These are phyloP conservation scores for Yarrowia sp. DNA, from an alignment of 805 yeast species.

Conservation along the genomic window DNA sequence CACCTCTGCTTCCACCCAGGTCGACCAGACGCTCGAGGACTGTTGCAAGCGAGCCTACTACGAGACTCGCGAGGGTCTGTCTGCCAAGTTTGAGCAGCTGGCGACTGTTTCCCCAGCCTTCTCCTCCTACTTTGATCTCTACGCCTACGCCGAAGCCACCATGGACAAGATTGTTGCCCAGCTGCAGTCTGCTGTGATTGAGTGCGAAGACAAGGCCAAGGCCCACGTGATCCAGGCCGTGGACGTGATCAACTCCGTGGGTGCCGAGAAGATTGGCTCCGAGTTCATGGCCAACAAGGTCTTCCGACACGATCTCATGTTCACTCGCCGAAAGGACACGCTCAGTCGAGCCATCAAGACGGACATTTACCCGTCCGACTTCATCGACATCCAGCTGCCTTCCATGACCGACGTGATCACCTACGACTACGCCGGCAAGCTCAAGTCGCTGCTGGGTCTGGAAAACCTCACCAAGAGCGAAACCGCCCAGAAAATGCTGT, in stretches of 20 bases:
- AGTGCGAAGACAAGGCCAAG: slow-evolving; percentile 75
- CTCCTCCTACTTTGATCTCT: slow-evolving; percentile 55
- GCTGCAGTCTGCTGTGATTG: slow-evolving; percentile 66
- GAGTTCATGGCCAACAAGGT: slow-evolving; percentile 58
- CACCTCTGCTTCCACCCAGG: slow-evolving; percentile 60
- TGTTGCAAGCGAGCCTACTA: slow-evolving; percentile 66
- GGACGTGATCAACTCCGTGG: slow-evolving; percentile 64
- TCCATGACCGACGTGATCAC: slow-evolving; percentile 28
- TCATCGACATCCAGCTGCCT: slow-evolving; percentile 72
- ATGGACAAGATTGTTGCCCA: slow-evolving; percentile 70
- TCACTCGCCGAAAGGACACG: slow-evolving; percentile 72
- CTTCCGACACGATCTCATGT: slow-evolving; percentile 75
- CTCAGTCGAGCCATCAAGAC: slow-evolving; percentile 64
- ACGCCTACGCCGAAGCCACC: slow-evolving; percentile 72
- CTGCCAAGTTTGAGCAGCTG: slow-evolving; percentile 58
- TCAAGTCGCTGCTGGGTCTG: slow-evolving; percentile 6
- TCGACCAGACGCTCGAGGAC: slow-evolving; percentile 69
- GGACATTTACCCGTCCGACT: slow-evolving; percentile 70
- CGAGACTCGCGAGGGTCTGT: slow-evolving; percentile 62
- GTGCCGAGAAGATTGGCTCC: slow-evolving; percentile 68
- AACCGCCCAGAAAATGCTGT: slow-evolving; percentile 21
- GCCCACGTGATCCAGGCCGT: slow-evolving; percentile 65
- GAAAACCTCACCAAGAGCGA: slow-evolving; percentile 13
- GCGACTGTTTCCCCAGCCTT: slow-evolving; percentile 1
- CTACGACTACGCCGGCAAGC: slow-evolving; percentile 17